Percentiles rank a stretch among this genome's conserved stretches.
Evolutionary conservation across 345 rosid species (phyloP).

Genomic region (Heritiera fomes): DNA sequence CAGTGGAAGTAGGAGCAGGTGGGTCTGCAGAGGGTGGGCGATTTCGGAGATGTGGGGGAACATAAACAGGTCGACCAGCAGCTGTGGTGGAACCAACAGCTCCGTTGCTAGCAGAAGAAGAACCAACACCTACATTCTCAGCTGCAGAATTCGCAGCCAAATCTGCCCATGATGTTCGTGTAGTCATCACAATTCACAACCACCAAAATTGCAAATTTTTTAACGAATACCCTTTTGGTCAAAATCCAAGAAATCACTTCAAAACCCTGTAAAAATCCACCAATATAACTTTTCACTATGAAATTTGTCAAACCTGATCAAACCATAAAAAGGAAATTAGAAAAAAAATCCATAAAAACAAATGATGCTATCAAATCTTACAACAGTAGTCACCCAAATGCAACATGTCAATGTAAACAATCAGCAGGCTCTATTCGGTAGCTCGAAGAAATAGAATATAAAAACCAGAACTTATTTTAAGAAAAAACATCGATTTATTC

Average conservation of each 20-base stretch:
- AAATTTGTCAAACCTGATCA: conserved; percentile 26
- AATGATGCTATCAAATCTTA: not conserved
- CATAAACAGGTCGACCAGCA: conserved; percentile 54
- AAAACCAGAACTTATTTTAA: not conserved
- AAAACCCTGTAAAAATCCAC: conserved; percentile 5
- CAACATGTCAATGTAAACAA: conserved; percentile 15
- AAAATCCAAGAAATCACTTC: conserved; percentile 7
- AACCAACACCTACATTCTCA: conserved; percentile 57
- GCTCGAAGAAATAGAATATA: not conserved
- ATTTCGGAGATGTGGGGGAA: conserved; percentile 91
- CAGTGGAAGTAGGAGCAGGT: conserved; percentile 50
- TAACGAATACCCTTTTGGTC: not conserved
- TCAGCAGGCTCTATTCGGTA: not conserved
- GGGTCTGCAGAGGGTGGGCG: conserved; percentile 50
- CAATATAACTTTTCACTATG: not conserved
- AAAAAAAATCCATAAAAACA: conserved; percentile 6
- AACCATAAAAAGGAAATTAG: not conserved
- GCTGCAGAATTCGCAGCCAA: conserved; percentile 82
- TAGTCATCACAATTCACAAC: conserved; percentile 50
- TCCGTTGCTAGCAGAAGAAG: conserved; percentile 45
- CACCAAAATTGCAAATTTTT: not conserved
- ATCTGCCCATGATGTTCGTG: conserved; percentile 92
- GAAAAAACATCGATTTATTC: not conserved
- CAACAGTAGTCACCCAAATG: not conserved
- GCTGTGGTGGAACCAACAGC: conserved; percentile 37